phyloP scores from a whole-genome alignment of 768 basidiomycete genomes.

The Trametes meyenii region DNA sequence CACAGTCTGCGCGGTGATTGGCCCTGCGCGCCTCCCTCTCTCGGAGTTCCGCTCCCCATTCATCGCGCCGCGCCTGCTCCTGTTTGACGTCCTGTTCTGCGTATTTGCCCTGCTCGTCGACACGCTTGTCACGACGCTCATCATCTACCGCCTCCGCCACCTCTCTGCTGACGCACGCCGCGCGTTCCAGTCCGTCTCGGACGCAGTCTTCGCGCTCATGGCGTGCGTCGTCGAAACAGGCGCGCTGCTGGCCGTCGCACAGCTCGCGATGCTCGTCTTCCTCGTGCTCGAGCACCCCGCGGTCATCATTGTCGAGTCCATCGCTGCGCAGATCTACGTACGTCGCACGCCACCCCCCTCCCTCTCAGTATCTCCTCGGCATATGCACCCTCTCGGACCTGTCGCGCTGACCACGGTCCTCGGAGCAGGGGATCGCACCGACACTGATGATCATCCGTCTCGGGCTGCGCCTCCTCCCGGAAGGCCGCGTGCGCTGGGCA shows the following conservation, averaged over 20 bases:
- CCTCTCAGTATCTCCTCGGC: no score
- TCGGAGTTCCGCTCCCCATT: slow-evolving; percentile 17
- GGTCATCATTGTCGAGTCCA: slow-evolving; percentile 6
- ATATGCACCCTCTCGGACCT: no score
- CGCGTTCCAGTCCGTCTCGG: slow-evolving; percentile 2
- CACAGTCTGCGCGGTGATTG: slow-evolving; percentile 10
- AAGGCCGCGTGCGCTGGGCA: slow-evolving; percentile 10
- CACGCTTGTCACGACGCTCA: slow-evolving; percentile 8
- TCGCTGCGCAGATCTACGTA: slow-evolving; percentile 19
- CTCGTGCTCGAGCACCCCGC: slow-evolving; percentile 10
- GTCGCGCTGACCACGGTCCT: neutral
- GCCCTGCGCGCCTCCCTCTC: neutral
- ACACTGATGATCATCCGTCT: slow-evolving; percentile 22
- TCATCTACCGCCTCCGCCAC: slow-evolving; percentile 11
- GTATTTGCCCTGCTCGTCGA: slow-evolving; percentile 8
- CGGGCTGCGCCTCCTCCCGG: slow-evolving; percentile 13
- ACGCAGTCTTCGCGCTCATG: slow-evolving; percentile 2
- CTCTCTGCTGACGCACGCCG: slow-evolving; percentile 4
- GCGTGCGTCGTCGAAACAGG: slow-evolving; percentile 14
- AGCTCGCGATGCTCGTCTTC: slow-evolving; percentile 9
- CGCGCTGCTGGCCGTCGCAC: slow-evolving; percentile 8
- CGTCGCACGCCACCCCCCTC: neutral
- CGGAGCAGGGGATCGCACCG: slow-evolving; percentile 17
- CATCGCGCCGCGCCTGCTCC: slow-evolving; percentile 8
- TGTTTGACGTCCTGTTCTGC: slow-evolving; percentile 14